Percentiles rank a stretch among this genome's conserved stretches.
Conservation (phyloP, 129 eudicot species). For the Deinandra increscens region DNA sequence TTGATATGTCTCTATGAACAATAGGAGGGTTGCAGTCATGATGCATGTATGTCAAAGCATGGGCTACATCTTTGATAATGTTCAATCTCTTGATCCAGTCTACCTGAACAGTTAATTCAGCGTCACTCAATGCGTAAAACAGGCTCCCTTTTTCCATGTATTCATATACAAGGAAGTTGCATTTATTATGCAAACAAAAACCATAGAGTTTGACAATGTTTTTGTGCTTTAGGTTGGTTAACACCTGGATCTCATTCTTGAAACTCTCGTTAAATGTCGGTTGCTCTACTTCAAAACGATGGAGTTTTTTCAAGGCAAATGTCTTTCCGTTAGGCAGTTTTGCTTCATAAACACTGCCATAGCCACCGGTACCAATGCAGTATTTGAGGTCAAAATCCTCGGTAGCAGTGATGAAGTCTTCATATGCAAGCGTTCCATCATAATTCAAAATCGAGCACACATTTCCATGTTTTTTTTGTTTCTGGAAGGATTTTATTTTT, state of each 20-base stretch:
- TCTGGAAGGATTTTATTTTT: neutral
- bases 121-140: slow-evolving; percentile 19
- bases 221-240: slow-evolving; percentile 33
- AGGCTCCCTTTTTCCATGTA: slow-evolving; percentile 48
- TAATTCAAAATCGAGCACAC: slow-evolving; percentile 21
- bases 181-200: slow-evolving; percentile 33
- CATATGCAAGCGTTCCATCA: slow-evolving; percentile 35
- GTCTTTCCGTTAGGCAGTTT: slow-evolving; percentile 28
- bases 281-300: slow-evolving; percentile 23
- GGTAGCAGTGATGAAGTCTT: slow-evolving; percentile 37
- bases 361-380: slow-evolving; percentile 44
- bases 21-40: slow-evolving; percentile 42
- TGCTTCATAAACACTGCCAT: slow-evolving; percentile 38
- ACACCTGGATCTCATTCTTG: slow-evolving; percentile 29
- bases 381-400: slow-evolving; percentile 40
- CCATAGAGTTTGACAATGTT: slow-evolving; percentile 35
- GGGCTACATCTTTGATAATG: slow-evolving; percentile 38
- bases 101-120: slow-evolving; percentile 20
- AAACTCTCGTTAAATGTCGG: slow-evolving; percentile 26
- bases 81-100: slow-evolving; percentile 42
- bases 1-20: slow-evolving; percentile 43
- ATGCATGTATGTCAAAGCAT: slow-evolving; percentile 46
- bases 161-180: slow-evolving; percentile 39
- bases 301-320: slow-evolving; percentile 44
- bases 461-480: slow-evolving; percentile 24